Conservation (phyloP, 1,284 basidiomycete species). For the Boletellus sp. region DNA sequence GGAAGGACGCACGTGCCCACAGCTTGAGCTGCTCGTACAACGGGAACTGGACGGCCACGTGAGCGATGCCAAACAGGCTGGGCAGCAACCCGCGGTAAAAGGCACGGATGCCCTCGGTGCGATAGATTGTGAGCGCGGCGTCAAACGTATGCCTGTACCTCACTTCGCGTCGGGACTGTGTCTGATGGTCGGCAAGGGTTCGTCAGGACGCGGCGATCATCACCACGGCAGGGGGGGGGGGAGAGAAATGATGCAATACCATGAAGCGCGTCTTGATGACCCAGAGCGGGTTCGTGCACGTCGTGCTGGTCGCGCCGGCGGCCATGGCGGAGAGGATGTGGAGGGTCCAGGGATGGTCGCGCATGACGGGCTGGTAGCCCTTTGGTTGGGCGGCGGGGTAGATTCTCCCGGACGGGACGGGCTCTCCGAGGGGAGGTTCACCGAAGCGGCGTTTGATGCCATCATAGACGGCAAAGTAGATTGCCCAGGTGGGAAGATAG, state of each 20-base stretch:
- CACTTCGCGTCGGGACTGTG: constrained; percentile 69
- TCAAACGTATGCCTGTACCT: constrained; percentile 86
- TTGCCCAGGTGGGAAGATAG: constrained; percentile 96
- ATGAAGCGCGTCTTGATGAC: constrained; percentile 97
- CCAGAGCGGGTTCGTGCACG: constrained; percentile 92
- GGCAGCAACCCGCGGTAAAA: constrained; percentile 92
- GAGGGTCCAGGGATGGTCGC: constrained; percentile 77
- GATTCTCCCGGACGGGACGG: constrained; percentile 42
- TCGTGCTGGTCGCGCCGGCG: constrained; percentile 86
- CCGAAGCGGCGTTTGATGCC: constrained; percentile 83
- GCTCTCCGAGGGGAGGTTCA: constrained; percentile 50
- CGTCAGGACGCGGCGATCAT: background rate
- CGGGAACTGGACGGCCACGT: constrained; percentile 94
- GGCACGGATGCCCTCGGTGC: constrained; percentile 76
- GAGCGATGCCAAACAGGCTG: constrained; percentile 83
- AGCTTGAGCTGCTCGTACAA: constrained; percentile 90
- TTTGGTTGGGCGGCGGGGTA: constrained; percentile 81
- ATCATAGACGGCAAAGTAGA: constrained; percentile 98
- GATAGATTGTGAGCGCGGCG: constrained; percentile 83
- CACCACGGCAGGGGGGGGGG: background rate
- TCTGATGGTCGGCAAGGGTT: constrained; percentile 41
- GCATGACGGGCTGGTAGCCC: constrained; percentile 71
- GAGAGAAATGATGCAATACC: constrained; percentile 54
- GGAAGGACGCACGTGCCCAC: constrained; percentile 61
- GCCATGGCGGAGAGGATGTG: constrained; percentile 92